Evolutionary conservation across 495 filamentous ascomycete species (phyloP).

Genomic region (Clohesyomyces aquaticus): DNA sequence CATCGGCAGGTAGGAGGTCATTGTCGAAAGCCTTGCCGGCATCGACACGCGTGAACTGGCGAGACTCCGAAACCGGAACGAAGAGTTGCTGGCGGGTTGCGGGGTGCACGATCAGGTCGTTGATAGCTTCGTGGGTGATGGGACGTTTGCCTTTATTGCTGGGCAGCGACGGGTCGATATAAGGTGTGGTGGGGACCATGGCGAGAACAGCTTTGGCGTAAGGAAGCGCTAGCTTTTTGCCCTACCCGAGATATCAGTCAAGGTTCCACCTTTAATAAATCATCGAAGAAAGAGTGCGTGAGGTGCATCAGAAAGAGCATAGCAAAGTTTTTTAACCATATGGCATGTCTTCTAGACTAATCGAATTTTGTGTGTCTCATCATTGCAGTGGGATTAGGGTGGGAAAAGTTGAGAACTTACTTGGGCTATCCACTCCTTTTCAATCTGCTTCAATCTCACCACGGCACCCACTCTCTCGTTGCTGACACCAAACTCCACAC

Average conservation of each 20-base stretch:
- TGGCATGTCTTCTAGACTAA: constrained; percentile 98
- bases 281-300: neutral
- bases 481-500: constrained; percentile 75
- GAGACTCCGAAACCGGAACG: constrained; percentile 86
- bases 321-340: constrained; percentile 57
- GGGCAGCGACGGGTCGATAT: constrained; percentile 28
- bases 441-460: constrained; percentile 82
- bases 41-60: constrained; percentile 84
- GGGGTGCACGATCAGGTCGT: constrained; percentile 84
- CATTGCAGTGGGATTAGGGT: constrained; percentile 51
- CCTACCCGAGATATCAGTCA: constrained; percentile 54
- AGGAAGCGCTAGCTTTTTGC: constrained; percentile 72
- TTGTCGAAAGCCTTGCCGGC: constrained; percentile 81
- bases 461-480: constrained; percentile 88
- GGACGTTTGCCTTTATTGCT: constrained; percentile 33
- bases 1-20: constrained; percentile 78
- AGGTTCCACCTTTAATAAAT: neutral
- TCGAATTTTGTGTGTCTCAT: constrained; percentile 80
- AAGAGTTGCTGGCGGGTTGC: constrained; percentile 83
- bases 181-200: constrained; percentile 71
- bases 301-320: constrained; percentile 49
- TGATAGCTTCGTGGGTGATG: constrained; percentile 77
- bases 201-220: constrained; percentile 74
- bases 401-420: constrained; percentile 55
- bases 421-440: constrained; percentile 72